Evolutionary conservation across 257 asterid genomes (phyloP).

Genomic region (Primulina huaijiensis): DNA sequence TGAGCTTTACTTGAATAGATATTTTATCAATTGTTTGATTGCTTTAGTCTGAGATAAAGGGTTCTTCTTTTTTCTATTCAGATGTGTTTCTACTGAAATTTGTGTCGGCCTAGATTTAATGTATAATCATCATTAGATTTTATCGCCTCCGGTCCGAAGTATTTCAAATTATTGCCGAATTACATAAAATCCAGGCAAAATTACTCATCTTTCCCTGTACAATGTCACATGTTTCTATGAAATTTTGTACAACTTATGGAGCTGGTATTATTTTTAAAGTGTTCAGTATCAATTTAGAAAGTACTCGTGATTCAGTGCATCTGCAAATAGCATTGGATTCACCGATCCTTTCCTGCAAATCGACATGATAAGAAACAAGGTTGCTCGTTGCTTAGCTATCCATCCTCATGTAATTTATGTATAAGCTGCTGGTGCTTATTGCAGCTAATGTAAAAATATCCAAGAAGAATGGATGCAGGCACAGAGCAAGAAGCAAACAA

Average conservation of each 20-base stretch:
- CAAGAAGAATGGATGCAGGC: too few species aligned
- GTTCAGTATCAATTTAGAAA: not conserved
- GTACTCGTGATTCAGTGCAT: not conserved
- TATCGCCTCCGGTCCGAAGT: too few species aligned
- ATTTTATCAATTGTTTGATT: not conserved
- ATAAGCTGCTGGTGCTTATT: not conserved
- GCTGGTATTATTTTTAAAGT: not conserved
- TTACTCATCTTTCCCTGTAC: too few species aligned
- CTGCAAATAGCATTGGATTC: slow-evolving; percentile 6
- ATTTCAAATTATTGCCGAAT: too few species aligned
- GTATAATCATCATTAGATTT: too few species aligned
- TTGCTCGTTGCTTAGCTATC: not conserved
- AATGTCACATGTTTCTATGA: too few species aligned
- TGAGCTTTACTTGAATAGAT: not conserved
- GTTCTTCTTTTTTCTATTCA: not conserved
- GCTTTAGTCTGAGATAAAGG: not conserved
- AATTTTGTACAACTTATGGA: too few species aligned
- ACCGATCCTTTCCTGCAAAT: not conserved
- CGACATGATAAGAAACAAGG: slow-evolving; percentile 1
- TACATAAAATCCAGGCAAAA: too few species aligned
- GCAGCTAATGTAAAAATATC: too few species aligned
- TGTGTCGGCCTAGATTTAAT: too few species aligned
- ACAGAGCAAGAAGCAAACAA: too few species aligned
- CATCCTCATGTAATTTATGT: not conserved
- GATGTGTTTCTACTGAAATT: too few species aligned